Evolutionary conservation across 2,329 filamentous ascomycete genomes (phyloP).

Genomic region (Alternaria incomplexa): DNA sequence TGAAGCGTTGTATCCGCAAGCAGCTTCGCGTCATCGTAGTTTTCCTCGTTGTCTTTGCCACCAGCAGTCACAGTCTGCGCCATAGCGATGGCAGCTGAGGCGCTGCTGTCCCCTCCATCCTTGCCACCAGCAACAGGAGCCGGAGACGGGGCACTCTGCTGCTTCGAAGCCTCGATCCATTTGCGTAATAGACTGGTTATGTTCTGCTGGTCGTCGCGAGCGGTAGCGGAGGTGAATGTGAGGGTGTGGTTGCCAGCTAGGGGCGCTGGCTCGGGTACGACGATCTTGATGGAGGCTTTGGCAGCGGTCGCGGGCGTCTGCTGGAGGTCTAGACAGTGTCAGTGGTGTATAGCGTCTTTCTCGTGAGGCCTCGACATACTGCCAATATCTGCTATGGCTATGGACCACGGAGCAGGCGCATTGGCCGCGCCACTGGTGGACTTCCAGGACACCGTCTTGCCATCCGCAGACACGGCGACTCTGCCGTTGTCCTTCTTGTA

Average conservation of each 20-base stretch:
- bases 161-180: constrained; percentile 74
- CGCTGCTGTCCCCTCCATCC: constrained; percentile 27
- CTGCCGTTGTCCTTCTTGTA: constrained; percentile 98
- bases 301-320: constrained; percentile 87
- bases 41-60: constrained; percentile 61
- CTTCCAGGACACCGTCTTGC: constrained; percentile 80
- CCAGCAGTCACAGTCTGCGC: constrained; percentile 65
- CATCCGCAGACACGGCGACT: constrained; percentile 75
- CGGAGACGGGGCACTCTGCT: constrained; percentile 45
- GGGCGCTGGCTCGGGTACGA: constrained; percentile 69
- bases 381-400: constrained; percentile 77
- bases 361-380: constrained; percentile 63
- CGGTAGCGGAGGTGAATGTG: constrained; percentile 82
- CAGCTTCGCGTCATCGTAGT: constrained; percentile 82
- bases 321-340: constrained; percentile 73
- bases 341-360: constrained; percentile 4
- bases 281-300: constrained; percentile 94
- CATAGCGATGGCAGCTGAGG: constrained; percentile 76
- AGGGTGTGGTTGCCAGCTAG: constrained; percentile 80
- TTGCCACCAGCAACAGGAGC: constrained; percentile 35
- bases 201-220: constrained; percentile 81
- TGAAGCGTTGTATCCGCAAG: constrained; percentile 82
- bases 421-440: constrained; percentile 61
- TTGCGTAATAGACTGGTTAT: constrained; percentile 83
- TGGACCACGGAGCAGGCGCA: constrained; percentile 69